These are phyloP conservation scores for Pseudogymnoascus sp. DNA, from an alignment of 2,329 filamentous ascomycete species.

Conservation along the genomic window DNA sequence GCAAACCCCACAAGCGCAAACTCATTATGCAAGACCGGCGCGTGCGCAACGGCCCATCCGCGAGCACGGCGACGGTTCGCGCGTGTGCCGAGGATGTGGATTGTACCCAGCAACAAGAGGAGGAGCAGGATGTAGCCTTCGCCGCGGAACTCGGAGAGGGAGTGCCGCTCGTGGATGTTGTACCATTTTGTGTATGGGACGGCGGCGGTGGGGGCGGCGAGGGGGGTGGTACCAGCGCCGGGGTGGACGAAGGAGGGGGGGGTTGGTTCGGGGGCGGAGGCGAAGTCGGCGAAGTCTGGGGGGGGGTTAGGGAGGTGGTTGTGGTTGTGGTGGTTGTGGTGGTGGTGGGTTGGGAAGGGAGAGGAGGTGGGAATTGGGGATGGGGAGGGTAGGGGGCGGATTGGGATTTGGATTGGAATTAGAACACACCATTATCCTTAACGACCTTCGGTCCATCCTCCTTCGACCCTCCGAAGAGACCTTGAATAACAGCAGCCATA, in stretches of 20 bases:
- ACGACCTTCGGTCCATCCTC: slow-evolving; percentile 36
- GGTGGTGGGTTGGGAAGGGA: neutral
- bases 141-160: slow-evolving; percentile 72
- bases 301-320: neutral
- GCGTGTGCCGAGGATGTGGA: slow-evolving; percentile 74
- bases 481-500: slow-evolving; percentile 35
- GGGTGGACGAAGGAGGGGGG: slow-evolving; percentile 39
- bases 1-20: slow-evolving; percentile 82
- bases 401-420: slow-evolving; percentile 4
- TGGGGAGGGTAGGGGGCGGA: neutral
- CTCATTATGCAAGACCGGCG: slow-evolving; percentile 63
- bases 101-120: slow-evolving; percentile 62
- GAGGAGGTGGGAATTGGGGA: neutral
- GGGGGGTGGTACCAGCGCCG: slow-evolving; percentile 39
- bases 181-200: slow-evolving; percentile 91
- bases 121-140: slow-evolving; percentile 75
- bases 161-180: slow-evolving; percentile 85
- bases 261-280: slow-evolving; percentile 61
- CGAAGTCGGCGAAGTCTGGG: slow-evolving; percentile 87
- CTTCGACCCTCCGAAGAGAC: slow-evolving; percentile 61
- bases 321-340: too few relatives aligned
- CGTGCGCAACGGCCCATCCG: slow-evolving; percentile 70
- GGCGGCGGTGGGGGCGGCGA: slow-evolving; percentile 37
- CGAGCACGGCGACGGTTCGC: slow-evolving; percentile 73
- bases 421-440: slow-evolving; percentile 53